Percentiles rank a stretch among this genome's conserved stretches.
phyloP scores from a whole-genome alignment of 441 rosid species.

The Bocquillonia castaneifolia region DNA sequence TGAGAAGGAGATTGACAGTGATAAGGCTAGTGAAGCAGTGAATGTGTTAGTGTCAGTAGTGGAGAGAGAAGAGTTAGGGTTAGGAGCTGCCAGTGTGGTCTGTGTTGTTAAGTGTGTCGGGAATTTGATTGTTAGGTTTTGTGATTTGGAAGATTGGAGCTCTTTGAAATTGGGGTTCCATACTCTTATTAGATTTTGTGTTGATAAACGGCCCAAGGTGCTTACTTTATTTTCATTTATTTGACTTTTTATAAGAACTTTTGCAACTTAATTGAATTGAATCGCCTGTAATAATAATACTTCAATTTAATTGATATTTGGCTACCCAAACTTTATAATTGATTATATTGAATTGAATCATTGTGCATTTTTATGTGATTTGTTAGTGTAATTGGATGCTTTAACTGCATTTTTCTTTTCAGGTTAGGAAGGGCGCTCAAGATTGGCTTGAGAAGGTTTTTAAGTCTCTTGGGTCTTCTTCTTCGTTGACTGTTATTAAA shows the following conservation, averaged over 20 bases:
- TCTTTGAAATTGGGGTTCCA: slow-evolving; percentile 53
- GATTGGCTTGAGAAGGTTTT: slow-evolving; percentile 64
- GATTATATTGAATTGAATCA: too few species aligned
- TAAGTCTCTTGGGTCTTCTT: slow-evolving; percentile 38
- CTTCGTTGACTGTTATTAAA: slow-evolving; percentile 40
- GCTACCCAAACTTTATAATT: too few species aligned
- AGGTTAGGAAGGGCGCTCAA: slow-evolving; percentile 82
- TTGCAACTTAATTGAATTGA: too few species aligned
- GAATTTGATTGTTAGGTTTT: slow-evolving; percentile 47
- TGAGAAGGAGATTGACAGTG: slow-evolving; percentile 35
- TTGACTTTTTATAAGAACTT: too few species aligned
- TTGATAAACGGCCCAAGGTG: slow-evolving; percentile 93
- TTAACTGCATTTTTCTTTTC: slow-evolving; percentile 16
- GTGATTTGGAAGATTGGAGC: slow-evolving; percentile 65
- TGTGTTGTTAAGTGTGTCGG: slow-evolving; percentile 81
- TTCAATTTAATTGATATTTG: too few species aligned
- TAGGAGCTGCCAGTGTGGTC: slow-evolving; percentile 65
- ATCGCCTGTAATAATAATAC: too few species aligned
- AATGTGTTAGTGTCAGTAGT: slow-evolving; percentile 44
- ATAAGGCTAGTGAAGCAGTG: slow-evolving; percentile 67
- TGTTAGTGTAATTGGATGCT: background rate
- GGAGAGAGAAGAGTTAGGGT: slow-evolving; percentile 37
- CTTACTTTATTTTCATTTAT: too few species aligned
- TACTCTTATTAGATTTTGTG: slow-evolving; percentile 52
- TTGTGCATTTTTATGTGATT: background rate